Base-by-base conservation (phyloP, 2,329 filamentous ascomycete species). In the Rhexocercosporidium sp. region DNA sequence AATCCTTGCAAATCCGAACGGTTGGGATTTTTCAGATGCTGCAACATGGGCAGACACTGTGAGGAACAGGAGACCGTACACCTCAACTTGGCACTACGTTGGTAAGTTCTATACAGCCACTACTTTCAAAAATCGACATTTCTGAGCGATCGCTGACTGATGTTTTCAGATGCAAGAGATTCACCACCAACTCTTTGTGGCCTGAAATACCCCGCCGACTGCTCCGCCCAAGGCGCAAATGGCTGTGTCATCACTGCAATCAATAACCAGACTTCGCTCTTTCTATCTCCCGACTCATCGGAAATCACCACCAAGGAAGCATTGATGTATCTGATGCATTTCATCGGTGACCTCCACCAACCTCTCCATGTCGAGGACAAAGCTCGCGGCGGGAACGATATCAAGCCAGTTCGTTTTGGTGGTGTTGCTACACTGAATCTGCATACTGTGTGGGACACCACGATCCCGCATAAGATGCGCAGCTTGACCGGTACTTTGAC, bases 381-480 rank as follows among this genome's bases (percentile, higher is more conserved):
- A 12, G 82, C 83, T 1, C 80, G 84, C 44, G 90, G 90, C 62
- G 90, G 90, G 0, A 93, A 92, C 72, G 85, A 85, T 14, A 90
- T 92, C 71, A 77, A 82, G n/a, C 90, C 92, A 2, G 80, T 79
- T 18, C 92, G 88, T 78, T 82, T 88, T 27, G 83, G 82, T 3
- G 56, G 49, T 39, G 63, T 64, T 25, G 83, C 82, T 3, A 76
- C 77, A 27, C 82, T 85, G 67, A 92, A 92, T 74, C 81, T 92
- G 62, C 90, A 92, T 74, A 84, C 89, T 67, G 86, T 92, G n/a
- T 93, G 90, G 90, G 90, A 92, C 75, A 86, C 84, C 60, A 85
- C 85, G 70, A 92, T 92, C 71, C 83, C 86, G 0, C 88, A 90
- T 78, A 85, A 88, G 75, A 78, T 85, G 75, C 81, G 88, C 1